phyloP scores from a whole-genome alignment of 352 stramenopile species.

The Phytophthora macrochlamydospora region DNA sequence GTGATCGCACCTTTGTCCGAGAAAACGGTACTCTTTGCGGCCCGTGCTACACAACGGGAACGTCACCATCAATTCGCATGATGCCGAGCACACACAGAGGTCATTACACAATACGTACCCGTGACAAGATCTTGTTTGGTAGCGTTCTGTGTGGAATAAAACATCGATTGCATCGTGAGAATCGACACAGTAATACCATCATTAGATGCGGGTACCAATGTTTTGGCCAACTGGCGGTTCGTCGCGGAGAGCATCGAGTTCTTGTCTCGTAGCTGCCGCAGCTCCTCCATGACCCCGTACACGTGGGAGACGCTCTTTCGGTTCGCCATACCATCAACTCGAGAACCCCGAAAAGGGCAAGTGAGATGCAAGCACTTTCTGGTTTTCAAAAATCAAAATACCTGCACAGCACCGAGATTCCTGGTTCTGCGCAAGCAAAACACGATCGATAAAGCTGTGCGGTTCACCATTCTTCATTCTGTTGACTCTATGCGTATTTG shows the following conservation, averaged over 20 bases:
- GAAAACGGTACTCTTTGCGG: slow-evolving; percentile 29
- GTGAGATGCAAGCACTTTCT: background rate
- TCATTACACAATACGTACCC: slow-evolving; percentile 23
- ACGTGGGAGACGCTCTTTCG: slow-evolving; percentile 49
- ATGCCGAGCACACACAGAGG: background rate
- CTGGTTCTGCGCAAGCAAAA: too few species aligned
- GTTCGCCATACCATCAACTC: slow-evolving; percentile 39
- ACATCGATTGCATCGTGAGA: background rate
- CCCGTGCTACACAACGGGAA: slow-evolving; percentile 23
- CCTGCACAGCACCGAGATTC: too few species aligned
- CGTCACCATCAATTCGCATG: background rate
- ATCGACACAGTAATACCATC: background rate
- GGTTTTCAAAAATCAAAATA: too few species aligned
- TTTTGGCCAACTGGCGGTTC: slow-evolving; percentile 69
- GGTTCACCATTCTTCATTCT: background rate
- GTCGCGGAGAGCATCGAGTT: slow-evolving; percentile 48
- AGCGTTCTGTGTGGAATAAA: slow-evolving; percentile 43
- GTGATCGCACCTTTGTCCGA: slow-evolving; percentile 33
- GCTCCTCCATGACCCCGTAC: slow-evolving; percentile 68
- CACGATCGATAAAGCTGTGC: too few species aligned
- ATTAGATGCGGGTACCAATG: slow-evolving; percentile 42
- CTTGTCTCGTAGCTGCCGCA: slow-evolving; percentile 58
- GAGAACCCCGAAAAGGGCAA: slow-evolving; percentile 1
- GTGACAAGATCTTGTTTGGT: slow-evolving; percentile 58
- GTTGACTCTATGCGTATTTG: slow-evolving; percentile 2